Percentiles rank a stretch among this genome's conserved stretches.
These are phyloP conservation scores for Daldinia vernicosa DNA, from an alignment of 495 filamentous ascomycete species.

Conservation along the genomic window DNA sequence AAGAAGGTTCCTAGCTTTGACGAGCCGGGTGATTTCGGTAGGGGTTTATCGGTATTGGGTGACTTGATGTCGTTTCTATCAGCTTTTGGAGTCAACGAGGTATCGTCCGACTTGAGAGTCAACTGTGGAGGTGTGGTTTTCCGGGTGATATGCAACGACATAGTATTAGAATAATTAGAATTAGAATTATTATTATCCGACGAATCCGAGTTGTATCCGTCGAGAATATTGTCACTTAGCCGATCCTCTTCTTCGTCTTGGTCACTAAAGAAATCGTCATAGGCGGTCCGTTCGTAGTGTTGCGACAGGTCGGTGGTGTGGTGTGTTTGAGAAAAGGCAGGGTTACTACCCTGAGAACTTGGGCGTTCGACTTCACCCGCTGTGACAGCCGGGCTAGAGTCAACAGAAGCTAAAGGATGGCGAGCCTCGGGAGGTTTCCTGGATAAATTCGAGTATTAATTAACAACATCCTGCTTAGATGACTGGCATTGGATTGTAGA, in stretches of 20 bases:
- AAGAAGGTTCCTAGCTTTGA: slow-evolving; percentile 63
- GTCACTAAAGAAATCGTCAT: slow-evolving; percentile 52
- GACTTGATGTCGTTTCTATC: slow-evolving; percentile 43
- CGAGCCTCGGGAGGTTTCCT: slow-evolving; percentile 39
- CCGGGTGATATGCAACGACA: slow-evolving; percentile 54
- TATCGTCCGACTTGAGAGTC: slow-evolving; percentile 50
- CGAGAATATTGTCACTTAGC: slow-evolving; percentile 47
- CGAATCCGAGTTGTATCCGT: slow-evolving; percentile 48
- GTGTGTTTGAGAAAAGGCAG: slow-evolving; percentile 51
- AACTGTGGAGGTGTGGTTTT: slow-evolving; percentile 62
- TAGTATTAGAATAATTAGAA: slow-evolving; percentile 48
- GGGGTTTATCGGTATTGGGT: slow-evolving; percentile 58
- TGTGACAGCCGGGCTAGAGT: slow-evolving; percentile 34
- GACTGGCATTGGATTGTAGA: slow-evolving; percentile 33
- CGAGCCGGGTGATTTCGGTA: slow-evolving; percentile 61
- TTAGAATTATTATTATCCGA: slow-evolving; percentile 41
- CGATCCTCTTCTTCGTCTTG: slow-evolving; percentile 48
- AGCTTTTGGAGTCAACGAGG: slow-evolving; percentile 34
- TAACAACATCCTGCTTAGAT: slow-evolving; percentile 24
- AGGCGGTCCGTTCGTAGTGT: slow-evolving; percentile 34
- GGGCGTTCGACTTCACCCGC: slow-evolving; percentile 49
- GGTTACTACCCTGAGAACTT: slow-evolving; percentile 49
- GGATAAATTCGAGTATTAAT: slow-evolving; percentile 43
- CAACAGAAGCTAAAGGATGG: slow-evolving; percentile 34
- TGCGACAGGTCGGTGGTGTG: slow-evolving; percentile 40